Conservation (phyloP, 2,329 filamentous ascomycete species). For the Alternaria brassicicola region DNA sequence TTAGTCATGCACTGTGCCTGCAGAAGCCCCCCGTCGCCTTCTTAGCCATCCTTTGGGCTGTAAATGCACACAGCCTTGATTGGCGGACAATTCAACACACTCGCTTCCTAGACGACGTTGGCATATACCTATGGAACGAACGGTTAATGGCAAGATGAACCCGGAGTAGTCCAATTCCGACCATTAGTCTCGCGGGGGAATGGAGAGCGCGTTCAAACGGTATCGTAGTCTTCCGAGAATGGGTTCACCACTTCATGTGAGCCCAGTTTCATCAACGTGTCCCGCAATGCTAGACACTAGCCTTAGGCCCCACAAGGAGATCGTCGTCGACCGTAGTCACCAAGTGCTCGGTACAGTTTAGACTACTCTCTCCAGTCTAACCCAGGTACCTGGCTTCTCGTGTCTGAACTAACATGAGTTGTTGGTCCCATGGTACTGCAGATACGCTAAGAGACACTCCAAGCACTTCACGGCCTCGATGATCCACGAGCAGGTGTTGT, state of each 20-base stretch:
- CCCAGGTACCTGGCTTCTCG: conserved; percentile 9
- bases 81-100: not conserved
- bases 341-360: not conserved
- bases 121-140: not conserved
- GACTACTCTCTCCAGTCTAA: not conserved
- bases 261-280: not conserved
- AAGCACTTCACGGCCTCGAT: not conserved
- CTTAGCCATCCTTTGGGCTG: not conserved
- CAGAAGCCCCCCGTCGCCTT: conserved; percentile 2
- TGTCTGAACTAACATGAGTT: not conserved
- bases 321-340: not conserved
- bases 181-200: not conserved
- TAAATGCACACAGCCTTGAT: not conserved
- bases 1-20: conserved; percentile 3
- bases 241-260: not conserved
- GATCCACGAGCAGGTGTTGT: not conserved
- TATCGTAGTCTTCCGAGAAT: not conserved
- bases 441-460: not conserved
- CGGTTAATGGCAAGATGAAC: not conserved
- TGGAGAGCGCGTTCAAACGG: not conserved
- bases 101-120: not conserved
- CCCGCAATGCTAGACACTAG: not conserved
- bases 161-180: not conserved
- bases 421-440: not conserved
- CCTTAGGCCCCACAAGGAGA: not conserved